Evolutionary conservation across 176 grass and related monocot species (phyloP), one percentile per base, ranked within the genome.

Genomic region (Oryza longistaminata): DNA sequence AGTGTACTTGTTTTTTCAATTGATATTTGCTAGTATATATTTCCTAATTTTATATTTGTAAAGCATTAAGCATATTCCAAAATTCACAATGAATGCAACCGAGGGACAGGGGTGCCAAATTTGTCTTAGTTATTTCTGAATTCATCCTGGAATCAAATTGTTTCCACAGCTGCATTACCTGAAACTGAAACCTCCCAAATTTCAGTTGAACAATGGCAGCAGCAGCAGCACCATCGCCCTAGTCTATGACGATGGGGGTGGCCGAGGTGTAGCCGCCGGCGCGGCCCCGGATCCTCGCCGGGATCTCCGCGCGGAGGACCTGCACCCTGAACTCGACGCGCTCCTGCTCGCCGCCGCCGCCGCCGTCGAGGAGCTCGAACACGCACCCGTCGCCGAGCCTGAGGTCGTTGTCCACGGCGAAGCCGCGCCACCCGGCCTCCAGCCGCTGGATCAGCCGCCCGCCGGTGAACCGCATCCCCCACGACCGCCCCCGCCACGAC

Each of bases 171-270:
- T 61, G 21, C 58, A 61, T 9, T 61, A 61, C 58, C 58, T 61
- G 58, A 61, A 53, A 61, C 3, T 22, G 35, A 37, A 37, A 37
- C 6, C 5, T n/a, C 17, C 17, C 58, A n/a, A 61, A 55, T 6
- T 55, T 61, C 7, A 61, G 58, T 9, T 61, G 58, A 21, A 22
- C 58, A 60, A 60, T n/a, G 19, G 53, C n/a, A 21, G 52, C 1
- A 58, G 52, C 1, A 22, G n/a, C 0, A 22, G n/a, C 5, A 37
- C 4, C 7, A 22, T 61, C 9, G 58, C 35, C 21, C 58, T 88
- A 94, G 49, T 89, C 92, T 55, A 94, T 91, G 17, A 89, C 24
- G 65, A 94, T 91, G 73, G 89, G 84, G n/a, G 13, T 35, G 14
- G 74, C 79, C 0, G 76, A 66, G 24, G 78, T 91, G 68, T 68